These are phyloP conservation scores for Prunus mongolica DNA, from an alignment of 306 rosid genomes.

Conservation along the genomic window DNA sequence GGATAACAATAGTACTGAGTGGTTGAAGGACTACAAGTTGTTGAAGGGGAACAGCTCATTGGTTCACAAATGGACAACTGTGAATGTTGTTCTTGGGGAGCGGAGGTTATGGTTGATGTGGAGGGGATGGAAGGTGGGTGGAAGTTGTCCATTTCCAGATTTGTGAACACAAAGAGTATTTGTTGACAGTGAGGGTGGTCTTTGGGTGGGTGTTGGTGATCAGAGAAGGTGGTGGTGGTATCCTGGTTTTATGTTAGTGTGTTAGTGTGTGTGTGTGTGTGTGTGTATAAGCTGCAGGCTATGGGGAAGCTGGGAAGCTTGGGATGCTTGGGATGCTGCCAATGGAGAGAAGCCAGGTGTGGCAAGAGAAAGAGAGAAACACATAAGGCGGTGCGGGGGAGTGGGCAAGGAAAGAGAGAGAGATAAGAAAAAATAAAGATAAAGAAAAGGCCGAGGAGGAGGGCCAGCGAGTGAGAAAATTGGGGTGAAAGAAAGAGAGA, in stretches of 20 bases:
- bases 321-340: slow-evolving; percentile 17
- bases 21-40: neutral
- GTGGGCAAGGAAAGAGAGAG: slow-evolving; percentile 5
- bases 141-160: slow-evolving; percentile 27
- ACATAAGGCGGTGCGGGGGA: slow-evolving; percentile 11
- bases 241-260: neutral
- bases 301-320: neutral
- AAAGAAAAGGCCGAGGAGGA: neutral
- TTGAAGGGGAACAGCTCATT: neutral
- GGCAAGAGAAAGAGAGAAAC: slow-evolving; percentile 20
- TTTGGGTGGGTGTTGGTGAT: neutral
- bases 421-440: neutral
- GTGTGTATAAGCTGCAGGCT: slow-evolving; percentile 3
- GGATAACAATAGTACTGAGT: neutral
- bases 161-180: neutral
- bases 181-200: neutral
- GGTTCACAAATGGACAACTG: slow-evolving; percentile 4
- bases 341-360: slow-evolving; percentile 26
- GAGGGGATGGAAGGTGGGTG: neutral
- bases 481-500: neutral
- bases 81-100: neutral
- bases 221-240: neutral
- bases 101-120: neutral
- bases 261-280: neutral
- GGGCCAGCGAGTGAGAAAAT: neutral